These are phyloP conservation scores for Endogone sp. DNA, from an alignment of 192 early-diverging fungal genomes.

Conservation along the genomic window DNA sequence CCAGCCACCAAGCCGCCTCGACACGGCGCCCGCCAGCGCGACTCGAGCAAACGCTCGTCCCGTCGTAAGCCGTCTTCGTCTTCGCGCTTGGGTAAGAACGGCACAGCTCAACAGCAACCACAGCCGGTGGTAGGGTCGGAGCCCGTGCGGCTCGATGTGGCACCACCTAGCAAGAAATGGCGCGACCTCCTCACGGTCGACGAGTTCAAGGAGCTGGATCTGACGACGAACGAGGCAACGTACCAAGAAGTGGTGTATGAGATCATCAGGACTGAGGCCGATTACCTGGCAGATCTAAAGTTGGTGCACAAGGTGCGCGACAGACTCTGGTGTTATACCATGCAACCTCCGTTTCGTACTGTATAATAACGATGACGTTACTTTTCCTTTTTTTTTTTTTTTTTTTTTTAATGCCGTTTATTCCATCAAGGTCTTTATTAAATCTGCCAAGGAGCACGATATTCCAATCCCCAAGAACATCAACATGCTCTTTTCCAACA, in stretches of 20 bases:
- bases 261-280: conserved; percentile 7
- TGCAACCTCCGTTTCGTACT: background rate
- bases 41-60: background rate
- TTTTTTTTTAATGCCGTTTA: background rate
- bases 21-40: background rate
- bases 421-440: conserved; percentile 18
- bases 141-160: background rate
- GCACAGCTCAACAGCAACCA: no score
- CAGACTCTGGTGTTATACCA: no score
- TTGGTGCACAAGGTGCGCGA: conserved; percentile 9
- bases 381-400: background rate
- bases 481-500: conserved; percentile 10
- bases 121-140: background rate
- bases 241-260: conserved; percentile 15
- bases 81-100: background rate
- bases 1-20: background rate
- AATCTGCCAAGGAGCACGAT: background rate
- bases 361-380: conserved; percentile 1
- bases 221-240: background rate
- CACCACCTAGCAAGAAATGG: background rate
- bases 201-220: background rate
- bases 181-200: background rate
- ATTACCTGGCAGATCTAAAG: conserved; percentile 6
- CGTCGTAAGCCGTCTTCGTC: background rate
- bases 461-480: conserved; percentile 6